Evolutionary conservation across 2,329 filamentous ascomycete species (phyloP), one percentile per base, ranked within the genome.

Genomic region (Zasmidium cellare): DNA sequence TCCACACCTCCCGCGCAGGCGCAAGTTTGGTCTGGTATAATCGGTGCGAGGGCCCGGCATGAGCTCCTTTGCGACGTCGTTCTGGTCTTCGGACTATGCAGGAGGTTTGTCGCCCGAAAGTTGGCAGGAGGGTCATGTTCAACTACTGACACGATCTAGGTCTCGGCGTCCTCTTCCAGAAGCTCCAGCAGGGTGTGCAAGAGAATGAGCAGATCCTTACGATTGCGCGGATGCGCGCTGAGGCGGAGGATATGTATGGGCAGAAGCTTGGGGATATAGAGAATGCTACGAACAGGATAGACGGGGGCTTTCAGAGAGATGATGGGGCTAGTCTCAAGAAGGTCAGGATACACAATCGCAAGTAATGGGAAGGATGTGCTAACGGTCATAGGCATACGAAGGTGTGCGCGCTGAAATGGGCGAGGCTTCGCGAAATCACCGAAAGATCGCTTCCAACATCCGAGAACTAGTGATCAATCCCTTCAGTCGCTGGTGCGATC

Each of bases 71-170:
- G 87, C 92, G 67, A 91, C 93, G 79, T 96, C 92, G 51, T 97
- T 99, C 80, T 99, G 94, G 94, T 96, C 94, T 62, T 86, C 86
- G 74, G 94, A 99, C 83, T 97, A 97, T 82, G 93, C 93, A 74
- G 92, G 90, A 81, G 92, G 89, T 90, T 79, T 74, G 50, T 5
- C 20, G 38, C 20, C 31, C n/a, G 19, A 83, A 24, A 35, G 14
- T 46, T 19, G 46, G 44, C 28, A 45, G 55, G 44, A 41, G 20
- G 14, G 28, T 11, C 31, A 49, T n/a, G 23, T 24, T 14, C 28
- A 25, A 46, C 23, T 25, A 28, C 52, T 54, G 28, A 58, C 60
- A 54, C 46, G 31, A 24, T 41, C 51, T 68, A 81, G 80, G 94
- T 62, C 85, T 99, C 65, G 92, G 93, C 55, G 92, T 97, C 64